These are phyloP conservation scores for Lecanosticta acicola DNA, from an alignment of 2,329 filamentous ascomycete species.

Conservation along the genomic window DNA sequence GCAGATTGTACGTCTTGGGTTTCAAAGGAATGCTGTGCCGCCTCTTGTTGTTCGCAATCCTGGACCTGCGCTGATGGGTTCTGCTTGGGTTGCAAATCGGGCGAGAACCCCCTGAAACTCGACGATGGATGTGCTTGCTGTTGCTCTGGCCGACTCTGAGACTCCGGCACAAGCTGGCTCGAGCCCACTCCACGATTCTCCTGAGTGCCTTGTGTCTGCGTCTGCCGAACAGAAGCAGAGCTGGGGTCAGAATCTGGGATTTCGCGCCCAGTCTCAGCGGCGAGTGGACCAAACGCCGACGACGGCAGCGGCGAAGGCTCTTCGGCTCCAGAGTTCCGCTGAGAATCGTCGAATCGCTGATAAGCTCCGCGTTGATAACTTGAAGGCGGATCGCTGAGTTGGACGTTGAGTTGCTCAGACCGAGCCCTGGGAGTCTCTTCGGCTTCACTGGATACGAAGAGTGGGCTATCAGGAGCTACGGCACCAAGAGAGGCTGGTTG, in stretches of 20 bases:
- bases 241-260: background rate
- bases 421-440: background rate
- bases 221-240: background rate
- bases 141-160: conserved; percentile 16
- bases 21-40: no score
- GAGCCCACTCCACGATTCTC: no score
- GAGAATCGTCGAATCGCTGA: conserved; percentile 7
- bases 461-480: conserved; percentile 11
- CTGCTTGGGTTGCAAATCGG: background rate
- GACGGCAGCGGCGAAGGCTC: background rate
- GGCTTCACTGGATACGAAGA: conserved; percentile 10
- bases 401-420: conserved; percentile 6
- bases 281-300: background rate
- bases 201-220: background rate
- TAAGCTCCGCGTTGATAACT: conserved; percentile 25
- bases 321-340: background rate
- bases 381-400: conserved; percentile 23
- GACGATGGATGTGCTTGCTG: conserved; percentile 9
- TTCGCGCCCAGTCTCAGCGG: background rate
- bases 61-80: background rate
- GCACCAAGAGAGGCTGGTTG: conserved; percentile 6
- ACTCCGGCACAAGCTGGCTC: conserved; percentile 19
- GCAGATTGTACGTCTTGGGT: no score
- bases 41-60: no score
- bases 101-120: conserved; percentile 12